Evolutionary conservation across 2,329 filamentous ascomycete genomes (phyloP), one percentile per base, ranked within the genome.

Genomic region (Pestalotiopsis sp.): DNA sequence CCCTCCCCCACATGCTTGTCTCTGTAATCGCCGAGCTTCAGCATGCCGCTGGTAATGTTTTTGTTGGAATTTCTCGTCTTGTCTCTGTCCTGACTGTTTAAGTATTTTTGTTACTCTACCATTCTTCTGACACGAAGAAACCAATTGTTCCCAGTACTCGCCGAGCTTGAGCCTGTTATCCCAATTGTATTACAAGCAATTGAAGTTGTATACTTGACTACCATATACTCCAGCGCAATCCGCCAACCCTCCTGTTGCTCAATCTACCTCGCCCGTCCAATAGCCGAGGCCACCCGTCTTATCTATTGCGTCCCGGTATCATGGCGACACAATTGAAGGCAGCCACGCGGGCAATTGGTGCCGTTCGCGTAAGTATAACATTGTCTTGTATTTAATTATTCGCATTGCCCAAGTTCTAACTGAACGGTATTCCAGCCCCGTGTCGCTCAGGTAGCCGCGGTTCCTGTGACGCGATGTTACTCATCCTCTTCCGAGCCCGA

Each of bases 401-500:
- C 36, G 41, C 1, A 25, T 5, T 61, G 45, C 2, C 23, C 58
- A 23, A 14, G 3, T 59, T 39, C 64, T 69, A 64, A 67, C 13
- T 17, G 13, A n/a, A 49, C 17, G n/a, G n/a, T 45, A 13, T 73
- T 55, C 14, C 72, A 78, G 76, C 75, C 74, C 68, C 76, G 75
- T 74, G 79, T 72, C 70, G 74, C 72, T 1, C 72, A 74, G 69
- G 63, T 72, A 49, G 70, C 74, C 66, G 41, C 77, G 68, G 69
- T 79, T 67, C 71, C 76, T 69, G 77, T 80, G 67, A 74, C 76
- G 62, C 86, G 92, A 76, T 84, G 80, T 79, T 95, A 94, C 83
- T 90, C 92, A 72, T 90, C 93, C 58, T 87, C 90, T 64, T 87
- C 93, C 69, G 95, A 98, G 81, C 93, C 93, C 69, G 93, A 95